Conservation (phyloP, 2,329 filamentous ascomycete species). For the Neofusicoccum kwambonambiense region DNA sequence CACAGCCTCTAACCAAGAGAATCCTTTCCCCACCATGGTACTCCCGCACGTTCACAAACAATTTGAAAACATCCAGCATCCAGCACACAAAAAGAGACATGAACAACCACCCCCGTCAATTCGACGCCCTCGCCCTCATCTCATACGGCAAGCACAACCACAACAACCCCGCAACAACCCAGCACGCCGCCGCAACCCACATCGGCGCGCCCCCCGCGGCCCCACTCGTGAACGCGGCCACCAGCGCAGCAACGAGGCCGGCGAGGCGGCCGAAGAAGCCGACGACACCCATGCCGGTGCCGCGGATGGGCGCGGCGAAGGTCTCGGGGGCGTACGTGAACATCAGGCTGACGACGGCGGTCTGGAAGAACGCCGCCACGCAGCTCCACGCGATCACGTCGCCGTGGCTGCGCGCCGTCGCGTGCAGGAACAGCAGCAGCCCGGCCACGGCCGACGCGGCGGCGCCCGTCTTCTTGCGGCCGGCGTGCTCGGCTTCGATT, state of each 20-base stretch:
- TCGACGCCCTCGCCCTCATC: slow-evolving; percentile 30
- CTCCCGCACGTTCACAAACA: too few relatives aligned
- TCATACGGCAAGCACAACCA: slow-evolving; percentile 45
- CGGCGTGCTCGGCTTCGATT: slow-evolving; percentile 29
- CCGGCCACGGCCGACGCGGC: slow-evolving; percentile 44
- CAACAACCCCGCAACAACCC: slow-evolving; percentile 43
- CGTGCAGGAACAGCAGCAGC: slow-evolving; percentile 46
- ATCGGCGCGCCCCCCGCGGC: slow-evolving; percentile 41
- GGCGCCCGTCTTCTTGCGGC: slow-evolving; percentile 47
- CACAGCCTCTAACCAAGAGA: too few relatives aligned
- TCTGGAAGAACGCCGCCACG: slow-evolving; percentile 66
- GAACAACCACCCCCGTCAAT: neutral
- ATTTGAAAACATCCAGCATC: too few relatives aligned
- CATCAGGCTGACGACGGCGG: slow-evolving; percentile 62
- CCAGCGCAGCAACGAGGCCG: slow-evolving; percentile 66
- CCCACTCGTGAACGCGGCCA: slow-evolving; percentile 51
- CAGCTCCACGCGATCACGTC: slow-evolving; percentile 65
- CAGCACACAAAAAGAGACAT: neutral
- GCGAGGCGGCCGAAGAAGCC: slow-evolving; percentile 68
- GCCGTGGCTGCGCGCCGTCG: slow-evolving; percentile 50
- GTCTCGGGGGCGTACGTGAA: slow-evolving; percentile 77
- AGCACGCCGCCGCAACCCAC: slow-evolving; percentile 43
- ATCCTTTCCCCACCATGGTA: too few relatives aligned
- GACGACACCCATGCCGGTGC: slow-evolving; percentile 69
- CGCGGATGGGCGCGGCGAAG: slow-evolving; percentile 69